These are phyloP conservation scores for Orbilia ellipsospora DNA, from an alignment of 2,329 filamentous ascomycete genomes.

Conservation along the genomic window DNA sequence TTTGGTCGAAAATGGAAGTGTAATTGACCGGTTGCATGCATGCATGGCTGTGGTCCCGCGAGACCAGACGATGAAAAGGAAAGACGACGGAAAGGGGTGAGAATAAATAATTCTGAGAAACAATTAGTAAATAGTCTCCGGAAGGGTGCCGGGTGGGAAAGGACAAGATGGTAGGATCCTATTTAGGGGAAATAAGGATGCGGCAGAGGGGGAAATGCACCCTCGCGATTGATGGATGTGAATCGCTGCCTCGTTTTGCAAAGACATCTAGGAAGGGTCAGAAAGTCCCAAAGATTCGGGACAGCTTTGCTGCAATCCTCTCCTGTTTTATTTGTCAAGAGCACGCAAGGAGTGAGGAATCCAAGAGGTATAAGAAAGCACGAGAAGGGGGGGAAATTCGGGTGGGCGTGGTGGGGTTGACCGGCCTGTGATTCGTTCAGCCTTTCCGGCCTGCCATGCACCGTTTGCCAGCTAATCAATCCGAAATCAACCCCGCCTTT, in stretches of 20 bases:
- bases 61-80: neutral
- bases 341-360: no score
- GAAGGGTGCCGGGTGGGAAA: neutral
- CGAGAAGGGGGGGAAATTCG: conserved; percentile 10
- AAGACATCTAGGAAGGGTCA: conserved; percentile 3
- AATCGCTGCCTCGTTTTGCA: conserved; percentile 15
- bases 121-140: neutral
- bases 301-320: neutral
- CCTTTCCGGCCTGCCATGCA: conserved; percentile 19
- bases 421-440: conserved; percentile 42
- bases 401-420: conserved; percentile 48
- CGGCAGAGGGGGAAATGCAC: no score
- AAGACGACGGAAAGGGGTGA: conserved; percentile 20
- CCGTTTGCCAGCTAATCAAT: conserved; percentile 47
- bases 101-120: neutral
- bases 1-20: conserved; percentile 37
- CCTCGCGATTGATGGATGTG: neutral
- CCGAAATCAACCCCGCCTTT: conserved; percentile 38
- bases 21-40: conserved; percentile 45
- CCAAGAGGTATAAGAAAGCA: no score
- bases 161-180: neutral
- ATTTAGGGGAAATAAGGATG: no score
- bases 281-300: conserved; percentile 33
- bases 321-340: conserved; percentile 22
- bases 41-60: neutral